phyloP scores from a whole-genome alignment of 257 asterid species.

The Mentha longifolia region DNA sequence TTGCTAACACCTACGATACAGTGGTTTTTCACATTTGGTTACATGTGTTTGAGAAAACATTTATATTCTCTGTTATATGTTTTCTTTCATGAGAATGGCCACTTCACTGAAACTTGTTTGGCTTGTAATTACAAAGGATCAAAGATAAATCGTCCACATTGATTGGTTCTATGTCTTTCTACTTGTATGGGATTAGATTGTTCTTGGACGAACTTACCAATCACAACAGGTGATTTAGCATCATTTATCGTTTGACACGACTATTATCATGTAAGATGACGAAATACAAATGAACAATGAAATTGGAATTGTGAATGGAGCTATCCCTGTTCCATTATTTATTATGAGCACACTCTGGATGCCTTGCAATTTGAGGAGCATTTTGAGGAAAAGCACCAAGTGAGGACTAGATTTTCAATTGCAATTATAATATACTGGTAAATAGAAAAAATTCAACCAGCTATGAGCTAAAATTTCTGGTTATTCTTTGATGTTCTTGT shows the following conservation, averaged over 20 bases:
- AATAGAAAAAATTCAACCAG: not conserved
- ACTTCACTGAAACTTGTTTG: slow-evolving; percentile 21
- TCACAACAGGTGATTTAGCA: not conserved
- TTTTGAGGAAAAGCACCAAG: not conserved
- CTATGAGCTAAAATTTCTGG: not conserved
- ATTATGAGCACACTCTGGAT: not conserved
- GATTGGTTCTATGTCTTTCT: slow-evolving; percentile 9
- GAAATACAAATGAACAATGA: not conserved
- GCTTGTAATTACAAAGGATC: not conserved
- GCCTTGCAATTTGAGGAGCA: not conserved
- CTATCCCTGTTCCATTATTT: not conserved
- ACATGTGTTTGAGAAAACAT: slow-evolving; percentile 15
- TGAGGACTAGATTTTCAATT: not conserved
- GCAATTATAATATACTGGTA: not conserved
- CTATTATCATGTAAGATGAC: not conserved
- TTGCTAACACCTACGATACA: not conserved
- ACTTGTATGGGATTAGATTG: not conserved
- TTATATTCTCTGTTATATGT: not conserved
- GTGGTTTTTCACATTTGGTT: slow-evolving; percentile 10
- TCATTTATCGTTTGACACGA: not conserved
- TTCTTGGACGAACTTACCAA: not conserved
- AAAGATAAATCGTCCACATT: not conserved
- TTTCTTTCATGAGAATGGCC: not conserved
- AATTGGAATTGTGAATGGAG: not conserved
- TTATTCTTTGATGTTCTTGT: not conserved